Evolutionary conservation across 2,329 filamentous ascomycete genomes (phyloP), one percentile per base, ranked within the genome.

Genomic region (Pestalotiopsis sp.): DNA sequence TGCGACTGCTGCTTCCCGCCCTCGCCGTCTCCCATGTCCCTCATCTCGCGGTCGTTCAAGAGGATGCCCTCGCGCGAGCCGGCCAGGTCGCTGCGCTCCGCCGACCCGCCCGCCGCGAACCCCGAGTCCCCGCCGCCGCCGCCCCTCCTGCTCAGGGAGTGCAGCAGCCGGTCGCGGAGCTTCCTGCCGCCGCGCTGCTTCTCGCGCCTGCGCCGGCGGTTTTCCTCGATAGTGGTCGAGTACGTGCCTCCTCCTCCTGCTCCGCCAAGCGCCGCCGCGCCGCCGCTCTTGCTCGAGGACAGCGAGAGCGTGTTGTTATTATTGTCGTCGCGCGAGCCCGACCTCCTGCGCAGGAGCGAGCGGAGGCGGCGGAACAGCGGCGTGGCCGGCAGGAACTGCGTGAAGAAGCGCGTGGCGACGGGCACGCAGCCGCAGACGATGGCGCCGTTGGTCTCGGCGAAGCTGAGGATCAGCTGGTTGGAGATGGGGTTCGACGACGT

Each of bases 401-500:
- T 66, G 56, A 68, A 59, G 67, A 68, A 68, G n/a, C 56, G 36
- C 12, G 67, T 20, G 27, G 25, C 59, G 39, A 57, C 38, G 20
- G 67, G 67, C 20, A 68, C 52, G 52, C 45, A 57, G 25, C 58
- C 67, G 23, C 67, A 68, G 67, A 66, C 25, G 38, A 68, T 58
- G 62, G 62, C 67, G 20, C 67, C 67, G 57, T 68, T 68, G n/a
- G 49, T 41, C 61, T 68, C 66, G 61, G 61, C 62, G 31, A 68
- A 68, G 52, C 45, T 59, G 27, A 68, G 27, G 13, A n/a, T 36
- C 49, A 68, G 36, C 61, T 64, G 27, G n/a, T 63, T 52, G 7
- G 58, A 36, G 11, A 67, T 56, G 39, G 58, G 36, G 12, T 57
- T 45, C 3, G 52, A 45, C 3, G 52, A 25, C 9, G 52, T 25